Base-by-base conservation (phyloP, 306 rosid species). In the Boehmeria nivea region DNA sequence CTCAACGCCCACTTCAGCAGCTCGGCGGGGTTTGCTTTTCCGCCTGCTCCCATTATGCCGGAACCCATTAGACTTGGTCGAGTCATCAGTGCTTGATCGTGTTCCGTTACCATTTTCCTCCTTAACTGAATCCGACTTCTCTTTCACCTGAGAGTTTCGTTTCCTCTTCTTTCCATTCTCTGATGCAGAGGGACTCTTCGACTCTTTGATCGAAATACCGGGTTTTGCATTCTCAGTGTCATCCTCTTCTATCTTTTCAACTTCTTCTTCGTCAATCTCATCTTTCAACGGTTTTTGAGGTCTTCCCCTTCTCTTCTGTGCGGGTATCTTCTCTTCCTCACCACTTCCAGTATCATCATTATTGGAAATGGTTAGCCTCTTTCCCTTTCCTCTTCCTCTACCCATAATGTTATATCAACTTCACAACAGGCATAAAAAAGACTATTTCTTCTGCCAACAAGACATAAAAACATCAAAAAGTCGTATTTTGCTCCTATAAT, bases 1-100 rank as follows among this genome's bases (percentile, higher is more conserved):
- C 72, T 85, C 90, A 60, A 88, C 94, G 56, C 83, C 96, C 7
- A 90, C 91, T 72, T 88, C 96, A 21, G 96, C 96, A 57, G 94
- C 94, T 43, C 94, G 78, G 38, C 81, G 90, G 36, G 96, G 96
- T 43, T 70, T 88, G 77, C 71, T 85, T 75, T 88, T 85, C 54
- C 94, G 79, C 69, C 96, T 80, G 74, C 96, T 88, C 65, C 91
- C 91, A 55, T 73, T 82, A 51, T 82, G 90, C 61, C 96, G 80
- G 59, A 88, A 85, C 57, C 96, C 83, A 43, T 65, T 72, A 9
- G 79, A 73, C 52, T 70, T 69, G 6, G 72, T 65, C 19, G 76
- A 69, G 50, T 69, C 74, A 49, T 72, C 79, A 2, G 70, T 65
- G 59, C 64, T 57, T 24, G 79, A 67, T 51, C 65, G 45, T 15